A percentile compares a stretch with the other conserved stretches of the same genome.
These are phyloP conservation scores for Plectosphaerella cucumerina DNA, from an alignment of 2,329 filamentous ascomycete species.

Conservation along the genomic window DNA sequence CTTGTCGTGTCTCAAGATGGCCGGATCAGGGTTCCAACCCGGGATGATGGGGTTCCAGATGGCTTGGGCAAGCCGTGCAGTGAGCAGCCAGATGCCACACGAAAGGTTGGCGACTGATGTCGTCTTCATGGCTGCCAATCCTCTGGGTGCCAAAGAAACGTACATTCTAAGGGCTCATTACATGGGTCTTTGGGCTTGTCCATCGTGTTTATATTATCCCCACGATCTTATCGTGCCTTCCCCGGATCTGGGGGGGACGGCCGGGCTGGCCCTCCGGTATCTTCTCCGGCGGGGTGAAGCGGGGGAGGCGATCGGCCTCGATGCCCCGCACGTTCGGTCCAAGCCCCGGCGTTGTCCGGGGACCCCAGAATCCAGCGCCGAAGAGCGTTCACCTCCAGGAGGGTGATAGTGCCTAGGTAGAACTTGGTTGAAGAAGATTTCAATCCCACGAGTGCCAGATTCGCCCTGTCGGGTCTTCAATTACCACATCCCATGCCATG, in stretches of 20 bases:
- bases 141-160: neutral
- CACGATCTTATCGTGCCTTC: neutral
- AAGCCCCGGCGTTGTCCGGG: neutral
- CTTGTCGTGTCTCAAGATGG: constrained; percentile 40
- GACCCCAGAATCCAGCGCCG: too few relatives aligned
- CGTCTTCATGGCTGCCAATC: neutral
- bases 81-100: neutral
- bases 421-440: too few relatives aligned
- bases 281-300: neutral
- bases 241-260: neutral
- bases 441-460: too few relatives aligned
- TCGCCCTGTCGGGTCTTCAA: too few relatives aligned
- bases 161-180: neutral
- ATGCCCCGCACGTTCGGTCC: neutral
- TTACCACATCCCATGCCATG: too few relatives aligned
- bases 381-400: too few relatives aligned
- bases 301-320: neutral
- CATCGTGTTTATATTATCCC: too few relatives aligned
- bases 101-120: neutral
- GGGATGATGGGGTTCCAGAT: constrained; percentile 41
- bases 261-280: neutral
- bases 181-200: neutral
- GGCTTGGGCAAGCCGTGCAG: neutral
- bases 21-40: constrained; percentile 51
- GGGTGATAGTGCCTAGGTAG: too few relatives aligned